A percentile compares a stretch with the other conserved stretches of the same genome.
Evolutionary conservation across 148 eudicot species (phyloP).

Genomic region (Persicaria maculosa): DNA sequence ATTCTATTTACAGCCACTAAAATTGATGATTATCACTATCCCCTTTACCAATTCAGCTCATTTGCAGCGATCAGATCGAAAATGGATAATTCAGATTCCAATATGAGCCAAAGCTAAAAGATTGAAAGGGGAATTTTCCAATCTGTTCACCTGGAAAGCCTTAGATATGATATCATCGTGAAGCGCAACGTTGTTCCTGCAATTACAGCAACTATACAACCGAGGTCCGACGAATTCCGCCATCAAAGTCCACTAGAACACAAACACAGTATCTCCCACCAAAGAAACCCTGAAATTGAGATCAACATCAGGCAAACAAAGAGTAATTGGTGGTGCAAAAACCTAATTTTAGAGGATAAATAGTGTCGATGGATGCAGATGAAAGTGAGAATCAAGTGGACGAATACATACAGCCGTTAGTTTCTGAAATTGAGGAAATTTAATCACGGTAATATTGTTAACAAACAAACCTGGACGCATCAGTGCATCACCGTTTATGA

Average conservation of each 20-base stretch:
- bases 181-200: constrained; percentile 42
- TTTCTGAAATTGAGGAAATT: background rate
- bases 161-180: constrained; percentile 59
- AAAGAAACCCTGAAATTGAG: background rate
- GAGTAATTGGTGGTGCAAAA: background rate
- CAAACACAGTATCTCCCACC: background rate
- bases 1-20: background rate
- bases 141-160: constrained; percentile 38
- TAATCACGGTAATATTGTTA: background rate
- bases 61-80: background rate
- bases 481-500: background rate
- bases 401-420: background rate
- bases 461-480: background rate
- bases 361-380: background rate
- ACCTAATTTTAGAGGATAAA: background rate
- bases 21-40: background rate
- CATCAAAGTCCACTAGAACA: constrained; percentile 13
- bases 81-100: background rate
- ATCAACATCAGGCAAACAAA: constrained; percentile 1
- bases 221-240: constrained; percentile 26
- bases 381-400: background rate
- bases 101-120: background rate
- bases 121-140: background rate
- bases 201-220: constrained; percentile 47
- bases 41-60: background rate